These are phyloP conservation scores for Argentina anserina DNA, from an alignment of 306 rosid genomes.

Conservation along the genomic window DNA sequence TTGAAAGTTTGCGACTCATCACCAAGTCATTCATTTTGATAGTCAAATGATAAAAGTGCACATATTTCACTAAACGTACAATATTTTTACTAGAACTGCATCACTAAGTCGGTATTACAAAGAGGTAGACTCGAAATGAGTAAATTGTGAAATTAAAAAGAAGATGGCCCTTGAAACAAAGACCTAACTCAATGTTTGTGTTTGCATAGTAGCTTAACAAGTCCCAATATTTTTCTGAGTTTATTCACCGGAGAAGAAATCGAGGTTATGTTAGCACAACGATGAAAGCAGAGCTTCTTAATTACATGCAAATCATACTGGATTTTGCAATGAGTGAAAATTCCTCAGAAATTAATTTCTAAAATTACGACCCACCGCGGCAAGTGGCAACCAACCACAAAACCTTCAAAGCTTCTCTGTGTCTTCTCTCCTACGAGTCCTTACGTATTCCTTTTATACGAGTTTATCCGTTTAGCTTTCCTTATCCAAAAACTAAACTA, in stretches of 20 bases:
- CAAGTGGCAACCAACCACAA: slow-evolving; percentile 4
- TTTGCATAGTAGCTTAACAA: no score
- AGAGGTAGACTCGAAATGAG: no score
- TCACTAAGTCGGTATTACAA: no score
- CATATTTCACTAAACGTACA: no score
- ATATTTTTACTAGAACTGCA: no score
- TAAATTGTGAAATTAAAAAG: no score
- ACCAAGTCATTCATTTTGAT: no score
- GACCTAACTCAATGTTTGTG: no score
- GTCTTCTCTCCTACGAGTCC: slow-evolving; percentile 27
- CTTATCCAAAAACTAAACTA: slow-evolving; percentile 24
- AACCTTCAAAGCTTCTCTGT: background rate
- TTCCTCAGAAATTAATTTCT: background rate
- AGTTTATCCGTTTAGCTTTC: slow-evolving; percentile 46
- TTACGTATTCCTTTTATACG: slow-evolving; percentile 34
- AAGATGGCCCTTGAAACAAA: no score
- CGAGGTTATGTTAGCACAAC: background rate
- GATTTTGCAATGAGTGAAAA: background rate
- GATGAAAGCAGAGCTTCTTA: background rate
- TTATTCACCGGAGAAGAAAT: background rate
- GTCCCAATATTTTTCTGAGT: no score
- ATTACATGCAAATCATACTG: background rate
- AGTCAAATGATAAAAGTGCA: no score
- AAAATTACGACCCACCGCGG: background rate
- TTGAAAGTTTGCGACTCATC: no score